A percentile compares a stretch with the other conserved stretches of the same genome.
Conservation (phyloP, 257 asterid species). For the Nicotiana obtusifolia region DNA sequence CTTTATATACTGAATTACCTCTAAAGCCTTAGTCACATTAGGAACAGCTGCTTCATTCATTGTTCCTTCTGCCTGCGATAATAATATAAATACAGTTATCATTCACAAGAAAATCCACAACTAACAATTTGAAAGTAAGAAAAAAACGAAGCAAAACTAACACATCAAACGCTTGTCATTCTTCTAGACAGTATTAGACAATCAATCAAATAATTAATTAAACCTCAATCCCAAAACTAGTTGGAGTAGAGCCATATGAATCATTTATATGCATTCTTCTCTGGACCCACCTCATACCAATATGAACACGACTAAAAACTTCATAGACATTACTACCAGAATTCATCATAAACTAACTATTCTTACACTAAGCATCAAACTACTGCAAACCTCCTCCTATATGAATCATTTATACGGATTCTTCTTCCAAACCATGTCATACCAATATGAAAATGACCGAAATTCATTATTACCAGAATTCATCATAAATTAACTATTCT, state of each 20-base stretch:
- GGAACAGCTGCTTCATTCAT: slow-evolving; percentile 65
- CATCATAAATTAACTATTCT: neutral
- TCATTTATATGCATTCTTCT: neutral
- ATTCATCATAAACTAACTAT: neutral
- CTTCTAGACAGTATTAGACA: neutral
- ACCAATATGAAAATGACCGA: neutral
- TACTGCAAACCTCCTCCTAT: neutral
- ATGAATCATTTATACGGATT: neutral
- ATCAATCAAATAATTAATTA: neutral
- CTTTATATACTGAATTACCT: slow-evolving; percentile 32
- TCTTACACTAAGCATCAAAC: neutral
- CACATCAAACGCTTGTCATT: neutral
- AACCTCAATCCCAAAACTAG: neutral
- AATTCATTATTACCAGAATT: neutral
- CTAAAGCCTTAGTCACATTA: slow-evolving; percentile 53
- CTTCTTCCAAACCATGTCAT: neutral
- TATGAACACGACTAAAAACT: neutral
- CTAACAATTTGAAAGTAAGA: neutral
- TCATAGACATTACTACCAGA: neutral
- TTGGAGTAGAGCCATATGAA: neutral
- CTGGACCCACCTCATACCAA: neutral
- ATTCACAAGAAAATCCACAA: neutral
- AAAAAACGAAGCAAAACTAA: neutral
- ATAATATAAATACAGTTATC: neutral
- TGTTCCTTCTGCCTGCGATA: slow-evolving; percentile 70